Evolutionary conservation across 2,329 filamentous ascomycete species (phyloP).

Genomic region (Ophiosphaerella korrae): DNA sequence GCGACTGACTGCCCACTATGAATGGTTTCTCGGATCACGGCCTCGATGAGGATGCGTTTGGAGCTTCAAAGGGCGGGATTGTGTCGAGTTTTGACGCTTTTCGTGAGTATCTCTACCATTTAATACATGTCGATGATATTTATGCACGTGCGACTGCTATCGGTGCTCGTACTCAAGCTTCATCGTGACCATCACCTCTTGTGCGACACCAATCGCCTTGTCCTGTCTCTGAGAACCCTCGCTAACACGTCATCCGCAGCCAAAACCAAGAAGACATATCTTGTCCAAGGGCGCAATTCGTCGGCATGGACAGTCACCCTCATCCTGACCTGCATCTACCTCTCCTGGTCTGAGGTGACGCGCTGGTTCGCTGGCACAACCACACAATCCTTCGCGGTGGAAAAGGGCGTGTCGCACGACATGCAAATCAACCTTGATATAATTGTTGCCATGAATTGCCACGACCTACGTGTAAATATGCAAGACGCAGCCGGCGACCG

Average conservation of each 20-base stretch:
- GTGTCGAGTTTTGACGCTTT: constrained; percentile 93
- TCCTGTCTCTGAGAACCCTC: neutral
- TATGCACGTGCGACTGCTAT: neutral
- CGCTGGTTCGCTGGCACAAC: constrained; percentile 87
- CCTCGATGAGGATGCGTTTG: constrained; percentile 81
- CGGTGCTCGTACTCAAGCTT: constrained; percentile 3
- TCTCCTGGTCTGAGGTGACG: constrained; percentile 76
- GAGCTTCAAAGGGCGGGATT: constrained; percentile 65
- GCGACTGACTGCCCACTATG: constrained; percentile 58
- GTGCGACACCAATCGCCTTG: constrained; percentile 1
- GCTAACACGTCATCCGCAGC: constrained; percentile 59
- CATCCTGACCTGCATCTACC: constrained; percentile 72
- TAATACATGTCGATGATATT: too few species aligned
- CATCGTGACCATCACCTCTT: neutral
- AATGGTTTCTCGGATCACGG: constrained; percentile 73
- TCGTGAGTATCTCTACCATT: constrained; percentile 63
- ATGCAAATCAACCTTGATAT: constrained; percentile 95
- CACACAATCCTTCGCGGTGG: constrained; percentile 88
- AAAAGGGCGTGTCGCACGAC: constrained; percentile 84
- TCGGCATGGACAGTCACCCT: constrained; percentile 93
- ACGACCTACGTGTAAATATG: constrained; percentile 91
- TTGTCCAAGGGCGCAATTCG: constrained; percentile 80
- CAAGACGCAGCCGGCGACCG: constrained; percentile 93
- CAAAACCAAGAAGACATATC: constrained; percentile 94
- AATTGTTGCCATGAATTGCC: constrained; percentile 87